These are phyloP conservation scores for Canavalia ensiformis DNA, from an alignment of 306 rosid genomes.

Conservation along the genomic window DNA sequence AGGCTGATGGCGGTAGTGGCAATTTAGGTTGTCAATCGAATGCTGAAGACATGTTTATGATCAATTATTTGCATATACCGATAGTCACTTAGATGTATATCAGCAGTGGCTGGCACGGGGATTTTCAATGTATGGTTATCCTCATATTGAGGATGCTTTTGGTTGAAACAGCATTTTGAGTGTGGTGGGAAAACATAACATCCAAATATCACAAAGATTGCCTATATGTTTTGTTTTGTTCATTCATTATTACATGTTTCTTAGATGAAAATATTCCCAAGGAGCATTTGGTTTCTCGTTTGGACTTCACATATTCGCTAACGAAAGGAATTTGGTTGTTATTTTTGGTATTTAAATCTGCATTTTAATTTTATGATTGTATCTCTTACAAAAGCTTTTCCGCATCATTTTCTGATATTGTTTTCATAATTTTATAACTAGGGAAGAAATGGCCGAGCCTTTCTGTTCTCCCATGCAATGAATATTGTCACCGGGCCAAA, in stretches of 20 bases:
- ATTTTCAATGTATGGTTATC: constrained; percentile 18
- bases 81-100: neutral
- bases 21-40: constrained; percentile 22
- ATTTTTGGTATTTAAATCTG: constrained; percentile 29
- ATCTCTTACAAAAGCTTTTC: constrained; percentile 7
- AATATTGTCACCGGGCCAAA: constrained; percentile 81
- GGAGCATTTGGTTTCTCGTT: constrained; percentile 32
- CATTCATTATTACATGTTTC: neutral
- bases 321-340: constrained; percentile 31
- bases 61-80: neutral
- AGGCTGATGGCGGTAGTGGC: constrained; percentile 21
- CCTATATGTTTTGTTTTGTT: constrained; percentile 21
- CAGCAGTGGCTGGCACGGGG: constrained; percentile 9
- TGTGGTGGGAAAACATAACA: constrained; percentile 25
- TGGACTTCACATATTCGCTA: constrained; percentile 25
- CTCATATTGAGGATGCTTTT: constrained; percentile 5
- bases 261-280: constrained; percentile 6
- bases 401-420: constrained; percentile 41
- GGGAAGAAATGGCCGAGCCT: constrained; percentile 96
- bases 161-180: constrained; percentile 35
- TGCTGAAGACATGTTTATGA: constrained; percentile 12
- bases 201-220: constrained; percentile 27
- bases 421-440: constrained; percentile 51
- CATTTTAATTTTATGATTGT: constrained; percentile 38
- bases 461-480: constrained; percentile 97